Base-by-base conservation (phyloP, 208 protist species). In the Leishmania martiniquensis region DNA sequence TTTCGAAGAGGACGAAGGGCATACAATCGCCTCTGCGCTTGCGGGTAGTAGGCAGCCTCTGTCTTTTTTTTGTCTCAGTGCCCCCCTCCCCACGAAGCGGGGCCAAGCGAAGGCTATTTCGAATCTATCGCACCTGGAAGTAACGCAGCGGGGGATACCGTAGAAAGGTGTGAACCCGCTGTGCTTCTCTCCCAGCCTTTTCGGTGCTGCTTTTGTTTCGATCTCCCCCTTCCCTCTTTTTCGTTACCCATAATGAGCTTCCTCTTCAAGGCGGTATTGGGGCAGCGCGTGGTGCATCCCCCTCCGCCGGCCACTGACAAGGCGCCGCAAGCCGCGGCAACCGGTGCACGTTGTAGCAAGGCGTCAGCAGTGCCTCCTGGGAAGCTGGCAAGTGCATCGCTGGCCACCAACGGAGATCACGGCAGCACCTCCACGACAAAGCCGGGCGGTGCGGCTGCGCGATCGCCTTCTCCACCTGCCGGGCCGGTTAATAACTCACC, bases 201-300 rank as follows among this genome's bases (percentile, higher is more conserved):
- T 3, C 67, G 7, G 13, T 32, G 13, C 17, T 55, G 13, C 34
- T 49, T 55, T 49, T 22, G 13, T 49, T 22, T 60, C 29, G 51
- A 22, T 20, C 45, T 57, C 60, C 2, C 4, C 47, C 12, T 15
- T 34, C 17, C 1, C n/a, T 32, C 12, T 15, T 34, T 7, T 4
- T 12, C 4, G 6, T 72, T 12, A 0, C 44, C 42, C 20, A 72
- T 25, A 7, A 97, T 97, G 93, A 97, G 93, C 72, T 89, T 93
- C 72, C 66, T 97, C 15, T 87, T 95, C 37, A 92, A 87, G 60
- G 83, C 82, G 2, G 76, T 97, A n/a, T 75, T 97, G 22, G 93
- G 93, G 6, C 81, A 95, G 34, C 75, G 81, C 25, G 90, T 97
- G n/a, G 93, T 97, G 20, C 93, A 97, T 71, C 93, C 93, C 1